Evolutionary conservation across 805 yeast genomes (phyloP).

Genomic region (Saccharomycopsis fibuligera): DNA sequence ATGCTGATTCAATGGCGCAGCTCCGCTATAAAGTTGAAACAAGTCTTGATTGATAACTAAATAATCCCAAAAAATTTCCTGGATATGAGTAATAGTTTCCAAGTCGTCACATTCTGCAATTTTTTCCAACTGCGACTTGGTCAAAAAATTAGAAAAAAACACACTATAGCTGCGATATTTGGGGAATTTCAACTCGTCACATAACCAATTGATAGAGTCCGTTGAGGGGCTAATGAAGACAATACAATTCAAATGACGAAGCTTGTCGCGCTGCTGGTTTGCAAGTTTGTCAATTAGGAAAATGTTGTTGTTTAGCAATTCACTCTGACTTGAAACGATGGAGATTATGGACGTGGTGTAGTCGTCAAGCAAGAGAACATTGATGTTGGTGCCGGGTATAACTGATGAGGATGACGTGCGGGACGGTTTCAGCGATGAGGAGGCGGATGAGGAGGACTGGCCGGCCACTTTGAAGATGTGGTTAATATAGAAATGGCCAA

Average conservation of each 20-base stretch:
- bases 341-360: conserved; percentile 80
- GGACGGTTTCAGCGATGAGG: conserved; percentile 21
- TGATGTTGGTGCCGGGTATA: conserved; percentile 38
- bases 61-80: conserved; percentile 83
- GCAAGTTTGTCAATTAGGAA: conserved; percentile 71
- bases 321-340: conserved; percentile 84
- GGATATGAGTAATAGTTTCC: conserved; percentile 69
- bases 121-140: conserved; percentile 74
- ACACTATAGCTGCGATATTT: conserved; percentile 74
- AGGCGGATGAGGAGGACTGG: conserved; percentile 21
- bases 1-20: background rate
- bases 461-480: conserved; percentile 28
- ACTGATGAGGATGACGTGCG: background rate
- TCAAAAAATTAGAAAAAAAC: conserved; percentile 68
- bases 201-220: conserved; percentile 52
- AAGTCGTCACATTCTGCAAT: conserved; percentile 87
- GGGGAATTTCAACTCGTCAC: conserved; percentile 68
- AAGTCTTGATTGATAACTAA: conserved; percentile 65
- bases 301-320: conserved; percentile 74
- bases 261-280: conserved; percentile 52
- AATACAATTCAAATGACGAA: conserved; percentile 77
- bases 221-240: conserved; percentile 71
- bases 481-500: conserved; percentile 33
- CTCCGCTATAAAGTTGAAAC: conserved; percentile 29
- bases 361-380: conserved; percentile 72